A percentile compares a stretch with the other conserved stretches of the same genome.
Evolutionary conservation across 768 basidiomycete genomes (phyloP).

Genomic region (Kwoniella pini): DNA sequence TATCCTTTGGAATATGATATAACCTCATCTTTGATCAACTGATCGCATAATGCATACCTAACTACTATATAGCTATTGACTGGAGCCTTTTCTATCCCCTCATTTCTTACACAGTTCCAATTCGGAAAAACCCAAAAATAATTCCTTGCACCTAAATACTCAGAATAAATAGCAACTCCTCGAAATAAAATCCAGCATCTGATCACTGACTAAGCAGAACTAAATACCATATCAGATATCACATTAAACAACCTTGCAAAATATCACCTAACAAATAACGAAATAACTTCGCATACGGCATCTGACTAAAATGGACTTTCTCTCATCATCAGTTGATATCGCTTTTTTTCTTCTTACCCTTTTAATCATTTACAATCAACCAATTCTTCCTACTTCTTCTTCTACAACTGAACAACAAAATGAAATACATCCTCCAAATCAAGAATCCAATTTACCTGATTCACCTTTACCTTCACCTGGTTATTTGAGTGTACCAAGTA

Average conservation of each 20-base stretch:
- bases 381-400: not conserved
- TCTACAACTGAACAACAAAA: not conserved
- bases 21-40: not conserved
- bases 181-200: too few species aligned
- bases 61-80: too few species aligned
- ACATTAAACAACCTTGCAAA: not conserved
- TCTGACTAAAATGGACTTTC: conserved; percentile 11
- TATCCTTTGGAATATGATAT: not conserved
- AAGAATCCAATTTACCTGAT: not conserved
- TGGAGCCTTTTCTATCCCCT: too few species aligned
- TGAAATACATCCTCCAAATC: not conserved
- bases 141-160: too few species aligned
- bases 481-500: conserved; percentile 2
- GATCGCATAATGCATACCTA: too few species aligned
- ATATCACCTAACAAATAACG: too few species aligned
- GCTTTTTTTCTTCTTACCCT: conserved; percentile 16
- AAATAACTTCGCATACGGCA: too few species aligned
- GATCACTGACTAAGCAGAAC: too few species aligned
- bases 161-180: too few species aligned
- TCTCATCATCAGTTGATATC: conserved; percentile 11
- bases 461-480: conserved; percentile 3
- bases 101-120: too few species aligned
- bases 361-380: conserved; percentile 11
- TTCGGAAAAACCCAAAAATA: too few species aligned
- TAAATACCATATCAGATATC: too few species aligned